These are phyloP conservation scores for Neurospora sp. DNA, from an alignment of 2,329 filamentous ascomycete genomes.

Conservation along the genomic window DNA sequence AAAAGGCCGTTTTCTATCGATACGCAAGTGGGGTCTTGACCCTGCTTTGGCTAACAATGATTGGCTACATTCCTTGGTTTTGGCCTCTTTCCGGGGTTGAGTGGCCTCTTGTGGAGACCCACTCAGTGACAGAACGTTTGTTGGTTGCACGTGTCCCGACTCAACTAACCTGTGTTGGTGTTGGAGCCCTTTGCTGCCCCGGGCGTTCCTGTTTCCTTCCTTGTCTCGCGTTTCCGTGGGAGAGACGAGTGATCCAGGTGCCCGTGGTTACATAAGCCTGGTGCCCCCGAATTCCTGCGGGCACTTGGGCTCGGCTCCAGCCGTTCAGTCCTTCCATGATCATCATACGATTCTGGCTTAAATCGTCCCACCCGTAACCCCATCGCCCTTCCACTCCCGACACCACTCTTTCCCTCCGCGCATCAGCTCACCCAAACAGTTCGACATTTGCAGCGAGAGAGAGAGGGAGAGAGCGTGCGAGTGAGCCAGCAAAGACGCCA, in stretches of 20 bases:
- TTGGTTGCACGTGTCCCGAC: not conserved
- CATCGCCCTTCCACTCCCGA: slow-evolving; percentile 8
- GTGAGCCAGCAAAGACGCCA: not conserved
- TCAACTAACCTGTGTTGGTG: not conserved
- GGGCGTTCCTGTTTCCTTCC: not conserved
- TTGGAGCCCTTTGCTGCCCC: not conserved
- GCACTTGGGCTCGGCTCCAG: slow-evolving; percentile 4
- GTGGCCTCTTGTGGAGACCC: not conserved
- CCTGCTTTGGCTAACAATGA: not conserved
- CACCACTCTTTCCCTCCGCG: slow-evolving; percentile 4
- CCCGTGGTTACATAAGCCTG: not conserved
- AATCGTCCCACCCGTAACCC: slow-evolving; percentile 16
- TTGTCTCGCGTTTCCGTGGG: not conserved
- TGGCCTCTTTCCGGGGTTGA: not conserved
- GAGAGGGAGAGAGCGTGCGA: not conserved
- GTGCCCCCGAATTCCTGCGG: not conserved
- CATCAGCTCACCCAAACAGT: not conserved
- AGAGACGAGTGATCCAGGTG: not conserved
- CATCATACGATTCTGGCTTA: slow-evolving; percentile 17
- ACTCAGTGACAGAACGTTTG: not conserved
- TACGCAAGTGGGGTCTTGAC: not conserved
- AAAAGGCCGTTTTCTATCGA: not conserved
- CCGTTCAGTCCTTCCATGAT: slow-evolving; percentile 3
- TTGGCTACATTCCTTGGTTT: not conserved
- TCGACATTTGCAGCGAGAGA: not conserved